Evolutionary conservation across 345 rosid genomes (phyloP), one percentile per base, ranked within the genome.

Genomic region (Ricinus communis): DNA sequence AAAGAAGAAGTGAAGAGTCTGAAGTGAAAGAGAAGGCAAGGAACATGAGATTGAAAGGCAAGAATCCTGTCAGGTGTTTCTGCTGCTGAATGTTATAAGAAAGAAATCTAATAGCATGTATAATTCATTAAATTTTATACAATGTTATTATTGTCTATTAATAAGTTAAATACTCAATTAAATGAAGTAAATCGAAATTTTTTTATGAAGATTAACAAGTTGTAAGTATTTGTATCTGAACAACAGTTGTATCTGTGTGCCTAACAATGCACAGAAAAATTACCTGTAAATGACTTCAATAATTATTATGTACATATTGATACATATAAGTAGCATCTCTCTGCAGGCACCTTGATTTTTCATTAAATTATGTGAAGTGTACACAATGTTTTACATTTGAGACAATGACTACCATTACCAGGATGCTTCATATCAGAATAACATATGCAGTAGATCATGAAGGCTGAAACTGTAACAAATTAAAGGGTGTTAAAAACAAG

Each of bases 11-110:
- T 19, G 76, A 86, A 66, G 93, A 88, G 71, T 24, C 74, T 70
- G 76, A 69, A 36, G 84, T 87, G 62, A 86, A 83, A 71, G 83
- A 72, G 62, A 91, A 82, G 67, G 85, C 80, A 16, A 83, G 77
- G 76, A 74, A 71, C 79, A 82, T 82, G 77, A 63, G 82, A 71
- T 63, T 76, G 27, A 80, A 82, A 31, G 80, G 87, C 14, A 77
- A 80, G 69, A 70, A 57, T 72, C 83, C 84, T 58, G 45, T 61
- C 51, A 72, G 30, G 47, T 89, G 85, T 78, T 80, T 90, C 83
- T 87, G 90, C 82, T 85, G 84, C 69, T 82, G 68, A 87, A 18
- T 77, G 54, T 50, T 50, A 40, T 25, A 9, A 38, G 27, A 15
- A 62, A 24, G 21, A 7, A 60, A 50, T 49, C 12, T 52, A 46